phyloP scores from a whole-genome alignment of 805 yeast genomes.

The Candida taoyuanica region DNA sequence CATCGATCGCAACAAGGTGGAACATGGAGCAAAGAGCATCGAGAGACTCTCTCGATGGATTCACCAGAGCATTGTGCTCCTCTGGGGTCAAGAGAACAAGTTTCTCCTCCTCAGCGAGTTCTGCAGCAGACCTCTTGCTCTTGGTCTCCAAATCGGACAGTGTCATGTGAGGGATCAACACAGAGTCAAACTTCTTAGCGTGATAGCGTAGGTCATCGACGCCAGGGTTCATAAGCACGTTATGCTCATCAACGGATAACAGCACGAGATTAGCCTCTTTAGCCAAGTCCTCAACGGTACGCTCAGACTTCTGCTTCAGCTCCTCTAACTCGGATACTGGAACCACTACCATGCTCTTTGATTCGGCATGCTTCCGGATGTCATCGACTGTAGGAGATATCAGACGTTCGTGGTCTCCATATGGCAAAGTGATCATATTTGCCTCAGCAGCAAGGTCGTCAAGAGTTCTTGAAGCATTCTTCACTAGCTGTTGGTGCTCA shows the following conservation, averaged over 20 bases:
- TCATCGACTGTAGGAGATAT: slow-evolving; percentile 11
- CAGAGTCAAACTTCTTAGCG: slow-evolving; percentile 9
- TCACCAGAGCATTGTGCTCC: slow-evolving; percentile 14
- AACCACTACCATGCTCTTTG: slow-evolving; percentile 6
- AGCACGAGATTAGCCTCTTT: slow-evolving; percentile 24
- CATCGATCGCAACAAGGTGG: slow-evolving; percentile 12
- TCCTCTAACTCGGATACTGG: slow-evolving; percentile 1
- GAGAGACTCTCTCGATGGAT: slow-evolving; percentile 16
- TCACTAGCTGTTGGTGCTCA: slow-evolving; percentile 8
- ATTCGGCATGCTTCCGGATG: slow-evolving; percentile 12
- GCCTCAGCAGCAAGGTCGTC: slow-evolving; percentile 22
- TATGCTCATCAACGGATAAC: slow-evolving; percentile 21
- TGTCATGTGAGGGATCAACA: slow-evolving; percentile 6
- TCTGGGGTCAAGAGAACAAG: slow-evolving; percentile 15
- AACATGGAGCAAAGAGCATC: slow-evolving; percentile 6
- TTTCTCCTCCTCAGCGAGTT: slow-evolving; percentile 19
- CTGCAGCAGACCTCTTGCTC: slow-evolving; percentile 17
- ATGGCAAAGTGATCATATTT: slow-evolving; percentile 10
- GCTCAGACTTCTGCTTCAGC: slow-evolving; percentile 6
- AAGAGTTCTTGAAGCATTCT: slow-evolving; percentile 18
- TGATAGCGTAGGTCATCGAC: slow-evolving; percentile 3
- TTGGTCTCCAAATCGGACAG: slow-evolving; percentile 12
- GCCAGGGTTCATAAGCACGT: slow-evolving; percentile 16
- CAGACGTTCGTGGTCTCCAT: slow-evolving; percentile 14
- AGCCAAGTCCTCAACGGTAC: slow-evolving; percentile 19